Evolutionary conservation across 2,329 filamentous ascomycete species (phyloP).

Genomic region (Bipolaris gigantea): DNA sequence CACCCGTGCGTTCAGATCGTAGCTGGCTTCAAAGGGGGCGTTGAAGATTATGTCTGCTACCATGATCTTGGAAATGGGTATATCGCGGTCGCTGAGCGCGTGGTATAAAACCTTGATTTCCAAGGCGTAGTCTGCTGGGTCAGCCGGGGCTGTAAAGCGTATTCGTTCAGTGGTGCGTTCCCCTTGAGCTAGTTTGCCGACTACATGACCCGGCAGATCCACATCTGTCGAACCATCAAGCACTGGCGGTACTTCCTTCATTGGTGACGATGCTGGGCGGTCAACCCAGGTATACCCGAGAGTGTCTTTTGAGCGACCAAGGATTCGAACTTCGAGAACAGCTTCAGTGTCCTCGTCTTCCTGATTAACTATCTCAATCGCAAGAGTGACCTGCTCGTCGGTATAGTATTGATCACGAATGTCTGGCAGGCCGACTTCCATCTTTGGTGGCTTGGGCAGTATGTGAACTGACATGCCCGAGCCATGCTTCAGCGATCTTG

Average conservation of each 20-base stretch:
- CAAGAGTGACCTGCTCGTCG: slow-evolving; percentile 72
- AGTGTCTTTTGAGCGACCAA: slow-evolving; percentile 58
- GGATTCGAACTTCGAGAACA: slow-evolving; percentile 68
- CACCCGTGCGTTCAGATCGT: slow-evolving; percentile 79
- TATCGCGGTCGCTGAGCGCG: slow-evolving; percentile 76
- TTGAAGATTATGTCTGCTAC: slow-evolving; percentile 72
- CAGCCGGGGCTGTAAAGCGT: slow-evolving; percentile 46
- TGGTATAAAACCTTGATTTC: slow-evolving; percentile 76
- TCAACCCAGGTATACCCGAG: slow-evolving; percentile 53
- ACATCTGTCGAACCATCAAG: slow-evolving; percentile 28
- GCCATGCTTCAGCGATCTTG: slow-evolving; percentile 34
- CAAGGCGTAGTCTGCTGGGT: slow-evolving; percentile 64
- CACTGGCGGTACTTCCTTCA: slow-evolving; percentile 34
- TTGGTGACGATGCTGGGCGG: slow-evolving; percentile 36
- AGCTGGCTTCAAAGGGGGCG: slow-evolving; percentile 87
- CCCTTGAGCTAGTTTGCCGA: slow-evolving; percentile 41
- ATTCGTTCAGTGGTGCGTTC: slow-evolving; percentile 40
- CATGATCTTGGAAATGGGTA: slow-evolving; percentile 74
- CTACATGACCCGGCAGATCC: slow-evolving; percentile 42
- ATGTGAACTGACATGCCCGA: slow-evolving; percentile 65
- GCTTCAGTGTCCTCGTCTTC: slow-evolving; percentile 79
- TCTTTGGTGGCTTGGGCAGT: slow-evolving; percentile 86
- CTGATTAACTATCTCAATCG: slow-evolving; percentile 73
- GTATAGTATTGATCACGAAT: slow-evolving; percentile 77
- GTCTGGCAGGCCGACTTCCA: slow-evolving; percentile 70